phyloP scores from a whole-genome alignment of 495 filamentous ascomycete species.

The Talaromyces adpressus region DNA sequence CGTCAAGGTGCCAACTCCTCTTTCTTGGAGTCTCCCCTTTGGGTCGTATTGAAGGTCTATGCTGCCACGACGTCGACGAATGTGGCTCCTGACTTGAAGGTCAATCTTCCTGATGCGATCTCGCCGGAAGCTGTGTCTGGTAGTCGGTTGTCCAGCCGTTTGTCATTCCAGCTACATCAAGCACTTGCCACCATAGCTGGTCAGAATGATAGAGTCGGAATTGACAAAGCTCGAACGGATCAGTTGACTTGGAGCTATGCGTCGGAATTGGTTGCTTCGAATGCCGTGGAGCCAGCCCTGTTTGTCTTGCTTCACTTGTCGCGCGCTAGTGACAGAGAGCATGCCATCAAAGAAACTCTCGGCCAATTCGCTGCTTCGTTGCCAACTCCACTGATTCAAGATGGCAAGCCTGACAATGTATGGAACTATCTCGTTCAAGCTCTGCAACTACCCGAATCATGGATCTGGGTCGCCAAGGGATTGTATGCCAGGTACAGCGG shows the following conservation, averaged over 20 bases:
- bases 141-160: slow-evolving; percentile 61
- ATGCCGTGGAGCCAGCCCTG: slow-evolving; percentile 59
- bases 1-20: slow-evolving; percentile 44
- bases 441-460: slow-evolving; percentile 60
- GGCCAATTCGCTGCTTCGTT: slow-evolving; percentile 43
- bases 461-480: slow-evolving; percentile 86
- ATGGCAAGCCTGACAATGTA: slow-evolving; percentile 30
- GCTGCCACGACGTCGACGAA: slow-evolving; percentile 24
- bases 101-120: slow-evolving; percentile 23
- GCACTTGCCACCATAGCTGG: slow-evolving; percentile 48
- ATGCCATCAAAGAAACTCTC: slow-evolving; percentile 62
- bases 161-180: slow-evolving; percentile 74
- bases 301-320: slow-evolving; percentile 76
- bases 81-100: slow-evolving; percentile 19
- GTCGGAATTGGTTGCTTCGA: slow-evolving; percentile 58
- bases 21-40: slow-evolving; percentile 69
- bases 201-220: slow-evolving; percentile 29
- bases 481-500: slow-evolving; percentile 64
- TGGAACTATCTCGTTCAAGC: slow-evolving; percentile 53
- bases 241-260: slow-evolving; percentile 63
- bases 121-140: slow-evolving; percentile 49
- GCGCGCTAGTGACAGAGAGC: slow-evolving; percentile 51
- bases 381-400: slow-evolving; percentile 49
- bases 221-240: slow-evolving; percentile 47
- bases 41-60: slow-evolving; percentile 77